phyloP scores from a whole-genome alignment of 129 eudicot genomes.

The Smallanthus sonchifolius region DNA sequence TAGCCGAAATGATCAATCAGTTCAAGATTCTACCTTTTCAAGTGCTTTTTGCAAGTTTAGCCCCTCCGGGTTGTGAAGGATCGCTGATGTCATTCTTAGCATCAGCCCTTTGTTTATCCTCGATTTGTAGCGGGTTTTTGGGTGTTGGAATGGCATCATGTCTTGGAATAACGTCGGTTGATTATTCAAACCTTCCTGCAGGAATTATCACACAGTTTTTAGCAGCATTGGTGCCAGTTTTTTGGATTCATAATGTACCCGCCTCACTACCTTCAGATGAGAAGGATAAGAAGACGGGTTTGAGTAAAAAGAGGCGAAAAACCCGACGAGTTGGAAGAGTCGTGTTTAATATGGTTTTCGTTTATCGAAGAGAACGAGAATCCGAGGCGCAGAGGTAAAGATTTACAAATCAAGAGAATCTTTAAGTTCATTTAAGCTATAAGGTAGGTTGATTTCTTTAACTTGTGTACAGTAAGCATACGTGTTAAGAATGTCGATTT shows the following conservation, averaged over 20 bases:
- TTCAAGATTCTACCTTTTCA: conserved; percentile 84
- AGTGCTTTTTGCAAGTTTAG: conserved; percentile 78
- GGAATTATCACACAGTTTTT: conserved; percentile 68
- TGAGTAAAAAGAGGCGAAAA: conserved; percentile 55
- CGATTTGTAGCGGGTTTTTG: conserved; percentile 74
- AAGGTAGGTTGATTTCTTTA: conserved; percentile 19
- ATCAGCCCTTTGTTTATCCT: conserved; percentile 74
- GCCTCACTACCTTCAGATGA: conserved; percentile 23
- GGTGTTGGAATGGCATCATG: conserved; percentile 87
- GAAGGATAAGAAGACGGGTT: conserved; percentile 51
- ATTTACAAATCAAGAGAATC: conserved; percentile 3
- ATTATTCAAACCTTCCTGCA: conserved; percentile 62
- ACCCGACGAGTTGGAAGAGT: conserved; percentile 64
- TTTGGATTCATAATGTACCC: conserved; percentile 63
- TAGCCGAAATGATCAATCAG: conserved; percentile 70
- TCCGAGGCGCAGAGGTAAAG: conserved; percentile 49
- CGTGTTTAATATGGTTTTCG: conserved; percentile 39
- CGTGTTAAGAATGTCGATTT: conserved; percentile 16
- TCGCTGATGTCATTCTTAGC: conserved; percentile 88
- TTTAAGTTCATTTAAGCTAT: neutral
- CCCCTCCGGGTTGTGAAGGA: conserved; percentile 87
- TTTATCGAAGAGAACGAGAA: conserved; percentile 57
- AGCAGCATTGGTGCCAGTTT: conserved; percentile 73
- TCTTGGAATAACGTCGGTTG: conserved; percentile 66
- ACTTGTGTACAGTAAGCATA: conserved; percentile 22